Evolutionary conservation across 495 filamentous ascomycete species (phyloP).

Genomic region (Lophiotrema nucula): DNA sequence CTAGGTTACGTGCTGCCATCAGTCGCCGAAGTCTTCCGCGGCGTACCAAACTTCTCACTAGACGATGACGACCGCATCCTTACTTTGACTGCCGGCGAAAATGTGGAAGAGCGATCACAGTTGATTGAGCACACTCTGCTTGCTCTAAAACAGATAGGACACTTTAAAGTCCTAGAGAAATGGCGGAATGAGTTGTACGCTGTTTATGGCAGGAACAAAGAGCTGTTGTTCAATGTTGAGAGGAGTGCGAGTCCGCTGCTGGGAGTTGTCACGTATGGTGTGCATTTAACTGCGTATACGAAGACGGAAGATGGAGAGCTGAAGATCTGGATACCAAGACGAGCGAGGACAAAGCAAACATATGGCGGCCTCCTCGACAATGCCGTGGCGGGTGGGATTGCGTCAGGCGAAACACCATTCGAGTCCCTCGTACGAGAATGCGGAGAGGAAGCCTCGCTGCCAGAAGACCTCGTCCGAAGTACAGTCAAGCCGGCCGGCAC

Average conservation of each 20-base stretch:
- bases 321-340: slow-evolving; percentile 79
- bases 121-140: slow-evolving; percentile 58
- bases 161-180: slow-evolving; percentile 71
- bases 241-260: slow-evolving; percentile 76
- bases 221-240: slow-evolving; percentile 75
- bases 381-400: slow-evolving; percentile 86
- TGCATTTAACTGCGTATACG: slow-evolving; percentile 82
- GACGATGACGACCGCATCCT: slow-evolving; percentile 41
- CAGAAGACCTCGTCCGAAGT: slow-evolving; percentile 64
- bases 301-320: slow-evolving; percentile 48
- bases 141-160: slow-evolving; percentile 61
- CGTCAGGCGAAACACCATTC: slow-evolving; percentile 70
- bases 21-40: slow-evolving; percentile 43
- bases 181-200: slow-evolving; percentile 91
- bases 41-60: slow-evolving; percentile 36
- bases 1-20: slow-evolving; percentile 53
- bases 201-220: slow-evolving; percentile 63
- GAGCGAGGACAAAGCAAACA: slow-evolving; percentile 74
- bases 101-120: slow-evolving; percentile 50
- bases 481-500: slow-evolving; percentile 60
- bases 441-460: slow-evolving; percentile 84
- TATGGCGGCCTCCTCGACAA: slow-evolving; percentile 91
- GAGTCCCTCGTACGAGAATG: slow-evolving; percentile 83
- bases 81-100: slow-evolving; percentile 36
- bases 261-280: slow-evolving; percentile 82